Evolutionary conservation across 805 yeast genomes (phyloP).

Genomic region (Yarrowia sp.): DNA sequence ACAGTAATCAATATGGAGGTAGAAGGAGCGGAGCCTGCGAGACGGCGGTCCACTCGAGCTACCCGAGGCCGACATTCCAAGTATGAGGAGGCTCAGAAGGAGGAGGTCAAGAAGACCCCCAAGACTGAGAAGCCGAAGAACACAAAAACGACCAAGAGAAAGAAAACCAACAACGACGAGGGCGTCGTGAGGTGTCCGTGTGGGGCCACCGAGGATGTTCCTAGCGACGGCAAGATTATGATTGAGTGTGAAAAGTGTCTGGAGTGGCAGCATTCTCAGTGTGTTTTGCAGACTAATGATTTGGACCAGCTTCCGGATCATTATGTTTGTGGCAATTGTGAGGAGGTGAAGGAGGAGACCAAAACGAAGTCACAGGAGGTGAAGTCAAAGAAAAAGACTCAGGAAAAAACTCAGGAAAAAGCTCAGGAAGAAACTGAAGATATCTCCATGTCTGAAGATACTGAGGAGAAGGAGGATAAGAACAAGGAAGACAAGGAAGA

Average conservation of each 20-base stretch:
- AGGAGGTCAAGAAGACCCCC: background rate
- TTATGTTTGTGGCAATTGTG: conserved; percentile 54
- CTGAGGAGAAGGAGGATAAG: background rate
- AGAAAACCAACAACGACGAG: conserved; percentile 14
- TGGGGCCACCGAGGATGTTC: conserved; percentile 34
- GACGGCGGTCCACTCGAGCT: conserved; percentile 10
- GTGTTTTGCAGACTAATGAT: conserved; percentile 50
- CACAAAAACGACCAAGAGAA: background rate
- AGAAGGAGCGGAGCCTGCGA: background rate
- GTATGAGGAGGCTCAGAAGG: background rate
- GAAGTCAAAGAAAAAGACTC: conserved; percentile 27
- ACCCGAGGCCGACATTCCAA: background rate
- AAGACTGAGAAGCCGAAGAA: background rate
- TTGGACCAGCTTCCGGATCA: conserved; percentile 48
- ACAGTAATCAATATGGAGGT: conserved; percentile 8
- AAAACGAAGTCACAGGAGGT: conserved; percentile 27
- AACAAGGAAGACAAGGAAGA: background rate
- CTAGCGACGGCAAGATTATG: conserved; percentile 49
- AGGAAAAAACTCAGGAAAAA: background rate
- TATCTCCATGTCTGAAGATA: conserved; percentile 25
- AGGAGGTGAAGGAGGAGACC: conserved; percentile 28
- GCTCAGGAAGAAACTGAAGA: conserved; percentile 23
- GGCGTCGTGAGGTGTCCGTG: conserved; percentile 35
- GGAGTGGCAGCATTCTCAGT: conserved; percentile 67
- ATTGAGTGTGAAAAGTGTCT: conserved; percentile 61